Percentiles rank a stretch among this genome's conserved stretches.
Conservation (phyloP, 306 rosid genomes). For the Pachyrhizus erosus region DNA sequence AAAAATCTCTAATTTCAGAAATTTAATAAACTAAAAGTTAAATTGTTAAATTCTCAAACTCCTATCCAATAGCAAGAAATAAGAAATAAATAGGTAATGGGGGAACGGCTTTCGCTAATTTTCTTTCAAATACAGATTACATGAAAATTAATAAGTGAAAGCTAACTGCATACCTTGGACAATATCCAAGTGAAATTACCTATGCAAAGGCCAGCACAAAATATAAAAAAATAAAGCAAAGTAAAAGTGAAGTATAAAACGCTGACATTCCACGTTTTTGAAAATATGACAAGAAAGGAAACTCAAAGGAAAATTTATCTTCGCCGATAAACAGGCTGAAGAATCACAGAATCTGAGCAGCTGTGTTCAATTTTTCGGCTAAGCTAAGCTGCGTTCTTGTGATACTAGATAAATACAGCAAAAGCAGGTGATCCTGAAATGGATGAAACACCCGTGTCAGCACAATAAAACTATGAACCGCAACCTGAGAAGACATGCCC, state of each 20-base stretch:
- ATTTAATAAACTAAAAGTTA: background rate
- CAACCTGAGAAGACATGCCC: background rate
- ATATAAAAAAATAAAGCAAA: background rate
- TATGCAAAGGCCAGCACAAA: constrained; percentile 40
- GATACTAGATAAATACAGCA: constrained; percentile 86
- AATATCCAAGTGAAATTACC: constrained; percentile 35
- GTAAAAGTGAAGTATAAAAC: constrained; percentile 4
- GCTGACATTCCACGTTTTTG: constrained; percentile 22
- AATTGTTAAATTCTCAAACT: background rate
- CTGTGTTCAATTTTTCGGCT: constrained; percentile 94
- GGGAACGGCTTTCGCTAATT: background rate
- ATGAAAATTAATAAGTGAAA: background rate
- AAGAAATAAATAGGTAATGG: background rate
- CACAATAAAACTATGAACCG: background rate
- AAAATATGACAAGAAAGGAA: constrained; percentile 19
- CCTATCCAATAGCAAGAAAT: background rate
- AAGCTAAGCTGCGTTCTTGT: constrained; percentile 86
- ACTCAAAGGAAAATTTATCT: constrained; percentile 16
- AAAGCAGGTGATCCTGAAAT: constrained; percentile 81
- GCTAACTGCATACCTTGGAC: constrained; percentile 1
- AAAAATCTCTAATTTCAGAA: too few species aligned
- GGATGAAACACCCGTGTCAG: constrained; percentile 6
- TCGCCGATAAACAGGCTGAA: background rate
- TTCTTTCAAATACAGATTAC: constrained; percentile 4
- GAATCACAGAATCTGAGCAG: constrained; percentile 85